These are phyloP conservation scores for Larix kaempferi DNA, from an alignment of 75 land plant genomes.

Conservation along the genomic window DNA sequence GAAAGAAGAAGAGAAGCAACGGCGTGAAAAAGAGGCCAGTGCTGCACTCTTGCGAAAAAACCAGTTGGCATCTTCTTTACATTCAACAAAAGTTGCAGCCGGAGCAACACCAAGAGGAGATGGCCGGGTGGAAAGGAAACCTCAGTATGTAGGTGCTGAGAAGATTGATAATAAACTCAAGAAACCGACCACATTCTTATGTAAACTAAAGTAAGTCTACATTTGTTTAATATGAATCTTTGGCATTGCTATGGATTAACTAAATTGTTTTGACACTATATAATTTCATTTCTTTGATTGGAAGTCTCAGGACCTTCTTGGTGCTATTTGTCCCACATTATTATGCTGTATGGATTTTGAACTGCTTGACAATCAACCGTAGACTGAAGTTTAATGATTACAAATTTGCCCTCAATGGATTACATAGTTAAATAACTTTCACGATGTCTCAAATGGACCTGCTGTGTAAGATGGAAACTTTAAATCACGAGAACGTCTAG, in stretches of 20 bases:
- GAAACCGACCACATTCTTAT: slow-evolving; percentile 89
- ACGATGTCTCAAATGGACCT: too few species aligned
- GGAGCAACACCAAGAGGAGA: slow-evolving; percentile 5
- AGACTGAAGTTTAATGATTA: too few species aligned
- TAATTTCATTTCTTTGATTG: too few species aligned
- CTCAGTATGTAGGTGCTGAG: slow-evolving; percentile 46
- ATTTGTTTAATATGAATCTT: background rate
- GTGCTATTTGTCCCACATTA: background rate
- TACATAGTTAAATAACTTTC: too few species aligned
- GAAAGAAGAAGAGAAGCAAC: slow-evolving; percentile 52
- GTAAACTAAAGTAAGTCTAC: slow-evolving; percentile 84
- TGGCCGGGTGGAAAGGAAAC: slow-evolving; percentile 42
- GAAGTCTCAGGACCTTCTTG: background rate
- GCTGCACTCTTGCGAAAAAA: slow-evolving; percentile 31
- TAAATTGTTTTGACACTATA: too few species aligned
- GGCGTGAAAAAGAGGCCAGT: slow-evolving; percentile 37
- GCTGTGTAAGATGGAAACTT: too few species aligned
- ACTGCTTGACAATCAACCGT: background rate
- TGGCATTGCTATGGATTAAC: background rate
- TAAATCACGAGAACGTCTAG: background rate
- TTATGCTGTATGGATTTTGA: background rate
- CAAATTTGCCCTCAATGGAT: too few species aligned
- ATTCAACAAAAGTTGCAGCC: background rate
- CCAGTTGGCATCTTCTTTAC: slow-evolving; percentile 13
- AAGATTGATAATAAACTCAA: slow-evolving; percentile 79